Evolutionary conservation across 495 filamentous ascomycete species (phyloP).

Genomic region (Margaritispora aquatica): DNA sequence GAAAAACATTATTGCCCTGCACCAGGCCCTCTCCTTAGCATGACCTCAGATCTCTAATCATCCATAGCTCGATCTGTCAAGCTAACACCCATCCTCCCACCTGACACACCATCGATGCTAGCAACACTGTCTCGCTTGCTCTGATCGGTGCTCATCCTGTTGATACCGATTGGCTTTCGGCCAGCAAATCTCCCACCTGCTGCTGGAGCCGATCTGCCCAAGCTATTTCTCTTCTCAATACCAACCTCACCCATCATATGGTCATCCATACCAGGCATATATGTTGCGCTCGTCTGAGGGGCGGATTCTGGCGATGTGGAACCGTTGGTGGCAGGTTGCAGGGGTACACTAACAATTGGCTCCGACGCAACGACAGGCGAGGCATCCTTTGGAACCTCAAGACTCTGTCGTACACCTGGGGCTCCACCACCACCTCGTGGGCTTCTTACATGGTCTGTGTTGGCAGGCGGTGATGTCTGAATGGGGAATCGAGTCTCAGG

Average conservation of each 20-base stretch:
- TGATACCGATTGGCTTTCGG: slow-evolving; percentile 24
- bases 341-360: slow-evolving; percentile 15
- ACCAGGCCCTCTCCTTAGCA: neutral
- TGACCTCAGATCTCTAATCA: slow-evolving; percentile 47
- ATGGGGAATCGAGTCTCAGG: slow-evolving; percentile 84
- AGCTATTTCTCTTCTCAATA: slow-evolving; percentile 42
- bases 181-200: slow-evolving; percentile 23
- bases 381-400: slow-evolving; percentile 53
- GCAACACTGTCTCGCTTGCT: slow-evolving; percentile 34
- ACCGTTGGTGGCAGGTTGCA: slow-evolving; percentile 31
- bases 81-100: slow-evolving; percentile 54
- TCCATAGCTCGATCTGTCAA: slow-evolving; percentile 83
- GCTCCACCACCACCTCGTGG: slow-evolving; percentile 12
- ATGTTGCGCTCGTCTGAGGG: slow-evolving; percentile 14
- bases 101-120: slow-evolving; percentile 25
- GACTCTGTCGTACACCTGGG: slow-evolving; percentile 38
- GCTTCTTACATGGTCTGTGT: slow-evolving; percentile 39
- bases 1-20: neutral
- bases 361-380: slow-evolving; percentile 22
- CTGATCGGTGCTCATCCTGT: slow-evolving; percentile 31
- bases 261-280: slow-evolving; percentile 23
- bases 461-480: slow-evolving; percentile 54
- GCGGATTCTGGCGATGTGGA: slow-evolving; percentile 19
- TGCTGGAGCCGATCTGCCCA: slow-evolving; percentile 36
- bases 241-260: slow-evolving; percentile 28